Conservation (phyloP, 225 moss, liverwort and hornwort genomes). For the Ulota crispa region DNA sequence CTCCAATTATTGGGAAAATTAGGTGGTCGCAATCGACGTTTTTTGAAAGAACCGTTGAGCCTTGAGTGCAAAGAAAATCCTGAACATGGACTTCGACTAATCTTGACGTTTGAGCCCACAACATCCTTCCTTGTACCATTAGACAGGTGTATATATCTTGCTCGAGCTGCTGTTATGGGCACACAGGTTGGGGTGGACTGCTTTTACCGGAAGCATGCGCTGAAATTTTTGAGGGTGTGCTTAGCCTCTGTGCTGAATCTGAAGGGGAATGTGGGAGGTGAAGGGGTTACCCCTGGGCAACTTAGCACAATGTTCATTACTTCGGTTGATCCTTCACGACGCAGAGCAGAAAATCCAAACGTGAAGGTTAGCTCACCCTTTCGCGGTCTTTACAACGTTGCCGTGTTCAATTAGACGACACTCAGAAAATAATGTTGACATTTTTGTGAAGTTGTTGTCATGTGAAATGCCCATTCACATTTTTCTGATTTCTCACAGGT, state of each 20-base stretch:
- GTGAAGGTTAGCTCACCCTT: slow-evolving; percentile 72
- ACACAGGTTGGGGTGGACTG: slow-evolving; percentile 84
- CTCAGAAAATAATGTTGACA: not conserved
- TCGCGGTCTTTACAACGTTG: not conserved
- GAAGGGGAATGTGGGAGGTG: slow-evolving; percentile 91
- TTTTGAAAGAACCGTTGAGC: slow-evolving; percentile 89
- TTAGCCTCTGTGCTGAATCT: slow-evolving; percentile 95
- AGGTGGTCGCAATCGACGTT: slow-evolving; percentile 97
- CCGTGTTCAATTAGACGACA: not conserved
- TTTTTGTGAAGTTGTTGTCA: not conserved
- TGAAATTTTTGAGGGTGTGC: slow-evolving; percentile 97
- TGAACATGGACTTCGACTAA: slow-evolving; percentile 94
- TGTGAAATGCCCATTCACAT: slow-evolving; percentile 13
- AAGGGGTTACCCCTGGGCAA: slow-evolving; percentile 98
- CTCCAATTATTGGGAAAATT: slow-evolving; percentile 93
- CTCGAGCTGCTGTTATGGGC: slow-evolving; percentile 92
- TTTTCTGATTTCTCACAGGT: slow-evolving; percentile 55
- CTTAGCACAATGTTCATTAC: slow-evolving; percentile 98
- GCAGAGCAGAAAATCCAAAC: slow-evolving; percentile 94
- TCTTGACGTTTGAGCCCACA: slow-evolving; percentile 97
- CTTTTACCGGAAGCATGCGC: slow-evolving; percentile 89
- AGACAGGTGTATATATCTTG: slow-evolving; percentile 98
- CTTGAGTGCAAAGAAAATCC: slow-evolving; percentile 99
- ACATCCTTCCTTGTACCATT: slow-evolving; percentile 97
- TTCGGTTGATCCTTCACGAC: slow-evolving; percentile 94